Base-by-base conservation (phyloP, 2,329 filamentous ascomycete genomes). In the Trichoderma hamatum region DNA sequence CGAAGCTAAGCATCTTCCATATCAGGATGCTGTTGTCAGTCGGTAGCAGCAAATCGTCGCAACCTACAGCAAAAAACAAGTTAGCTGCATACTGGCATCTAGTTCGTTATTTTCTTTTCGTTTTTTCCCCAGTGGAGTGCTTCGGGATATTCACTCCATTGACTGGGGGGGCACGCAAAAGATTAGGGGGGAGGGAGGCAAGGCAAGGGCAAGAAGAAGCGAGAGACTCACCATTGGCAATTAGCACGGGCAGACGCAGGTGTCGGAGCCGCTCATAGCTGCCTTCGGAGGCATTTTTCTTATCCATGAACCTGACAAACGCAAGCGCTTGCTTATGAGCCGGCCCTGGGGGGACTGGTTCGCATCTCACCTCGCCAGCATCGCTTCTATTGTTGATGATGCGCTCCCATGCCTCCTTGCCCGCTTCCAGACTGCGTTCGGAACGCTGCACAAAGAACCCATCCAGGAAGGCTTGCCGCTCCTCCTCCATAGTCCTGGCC, bases 1-100 rank as follows among this genome's bases (percentile, higher is more conserved):
- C 70, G 30, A 75, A 73, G 51, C 73, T 76, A 52, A 82, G 60
- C 71, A 77, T 78, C 61, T 76, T 75, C 76, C 80, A 81, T 74
- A 82, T 74, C 19, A 80, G 51, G 14, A 78, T 76, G 69, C 79
- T 82, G 52, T 82, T 80, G 28, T 78, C 76, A 0, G 77, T 79
- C 5, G 80, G 79, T 4, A 79, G 54, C 24, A 81, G 64, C 43
- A 79, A 54, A 71, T 79, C 80, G 55, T 80, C 72, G 64, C 75
- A 75, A 58, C 80, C 76, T 80, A 63, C 56, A 52, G 32, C 24
- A 36, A 14, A 56, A 26, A 28, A n/a, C 43, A 26, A 54, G 32
- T 54, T 58, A 70, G 54, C 28, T 46, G 43, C 63, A 58, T 66
- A 36, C 36, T 14, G n/a, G 26, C 52, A 58, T 16, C 63, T 21